These are phyloP conservation scores for Telfairia occidentalis DNA, from an alignment of 331 rosid genomes.

Conservation along the genomic window DNA sequence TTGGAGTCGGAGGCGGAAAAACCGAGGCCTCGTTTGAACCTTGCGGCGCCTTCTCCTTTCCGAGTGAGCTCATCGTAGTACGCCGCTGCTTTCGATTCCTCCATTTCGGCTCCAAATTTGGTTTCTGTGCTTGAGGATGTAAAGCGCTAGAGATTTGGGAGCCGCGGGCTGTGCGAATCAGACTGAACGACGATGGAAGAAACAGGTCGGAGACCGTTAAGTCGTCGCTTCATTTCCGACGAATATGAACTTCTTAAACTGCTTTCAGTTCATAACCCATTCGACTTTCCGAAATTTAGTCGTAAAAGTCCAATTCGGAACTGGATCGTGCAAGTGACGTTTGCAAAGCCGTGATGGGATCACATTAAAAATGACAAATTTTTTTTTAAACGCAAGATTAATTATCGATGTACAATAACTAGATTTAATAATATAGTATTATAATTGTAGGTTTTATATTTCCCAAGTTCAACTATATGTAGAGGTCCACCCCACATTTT, in stretches of 20 bases:
- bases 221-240: conserved; percentile 1
- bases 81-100: conserved; percentile 81
- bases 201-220: neutral
- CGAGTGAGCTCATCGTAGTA: conserved; percentile 82
- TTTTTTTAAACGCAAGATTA: no score
- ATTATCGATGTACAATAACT: no score
- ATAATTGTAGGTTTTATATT: no score
- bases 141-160: neutral
- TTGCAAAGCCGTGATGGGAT: neutral
- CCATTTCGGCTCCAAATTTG: conserved; percentile 21
- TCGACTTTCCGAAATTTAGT: neutral
- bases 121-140: conserved; percentile 1
- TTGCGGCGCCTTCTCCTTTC: conserved; percentile 75
- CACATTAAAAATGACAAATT: neutral
- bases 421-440: no score
- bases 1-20: conserved; percentile 36
- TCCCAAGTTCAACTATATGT: no score
- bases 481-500: no score
- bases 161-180: neutral
- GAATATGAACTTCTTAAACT: neutral
- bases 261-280: neutral
- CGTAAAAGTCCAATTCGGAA: no score
- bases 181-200: neutral
- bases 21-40: conserved; percentile 86
- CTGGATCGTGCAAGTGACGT: neutral